phyloP scores from a whole-genome alignment of 306 rosid species.

The Lithocarpus polystachyus region DNA sequence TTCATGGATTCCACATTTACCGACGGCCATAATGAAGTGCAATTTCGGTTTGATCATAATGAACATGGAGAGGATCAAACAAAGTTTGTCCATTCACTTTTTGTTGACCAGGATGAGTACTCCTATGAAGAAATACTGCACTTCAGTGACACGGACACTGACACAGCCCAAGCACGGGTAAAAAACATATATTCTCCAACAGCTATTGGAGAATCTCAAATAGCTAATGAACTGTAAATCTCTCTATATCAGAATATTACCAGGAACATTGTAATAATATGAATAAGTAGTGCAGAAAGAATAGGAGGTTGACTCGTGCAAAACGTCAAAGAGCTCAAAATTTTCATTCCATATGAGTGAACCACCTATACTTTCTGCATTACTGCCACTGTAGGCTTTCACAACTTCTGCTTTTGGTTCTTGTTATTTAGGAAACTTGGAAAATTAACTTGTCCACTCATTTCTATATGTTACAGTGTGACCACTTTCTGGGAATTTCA shows the following conservation, averaged over 20 bases:
- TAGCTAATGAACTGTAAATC: slow-evolving; percentile 6
- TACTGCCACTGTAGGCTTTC: neutral
- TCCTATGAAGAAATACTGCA: neutral
- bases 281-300: neutral
- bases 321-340: slow-evolving; percentile 11
- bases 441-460: slow-evolving; percentile 9
- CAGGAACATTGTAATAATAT: slow-evolving; percentile 9
- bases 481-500: neutral
- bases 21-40: neutral
- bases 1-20: neutral
- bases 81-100: slow-evolving; percentile 4
- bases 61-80: slow-evolving; percentile 15
- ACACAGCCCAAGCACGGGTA: slow-evolving; percentile 40
- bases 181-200: slow-evolving; percentile 27
- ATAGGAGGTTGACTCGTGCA: neutral
- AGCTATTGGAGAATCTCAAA: neutral
- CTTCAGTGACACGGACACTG: slow-evolving; percentile 31
- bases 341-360: neutral
- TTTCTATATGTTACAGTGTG: slow-evolving; percentile 1
- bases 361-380: neutral
- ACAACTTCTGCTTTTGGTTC: neutral
- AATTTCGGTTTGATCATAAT: neutral
- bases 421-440: neutral
- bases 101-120: neutral
- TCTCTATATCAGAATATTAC: slow-evolving; percentile 10